Evolutionary conservation across 768 basidiomycete species (phyloP), one percentile per base, ranked within the genome.

Genomic region (Rhodotorula taiwanensis): DNA sequence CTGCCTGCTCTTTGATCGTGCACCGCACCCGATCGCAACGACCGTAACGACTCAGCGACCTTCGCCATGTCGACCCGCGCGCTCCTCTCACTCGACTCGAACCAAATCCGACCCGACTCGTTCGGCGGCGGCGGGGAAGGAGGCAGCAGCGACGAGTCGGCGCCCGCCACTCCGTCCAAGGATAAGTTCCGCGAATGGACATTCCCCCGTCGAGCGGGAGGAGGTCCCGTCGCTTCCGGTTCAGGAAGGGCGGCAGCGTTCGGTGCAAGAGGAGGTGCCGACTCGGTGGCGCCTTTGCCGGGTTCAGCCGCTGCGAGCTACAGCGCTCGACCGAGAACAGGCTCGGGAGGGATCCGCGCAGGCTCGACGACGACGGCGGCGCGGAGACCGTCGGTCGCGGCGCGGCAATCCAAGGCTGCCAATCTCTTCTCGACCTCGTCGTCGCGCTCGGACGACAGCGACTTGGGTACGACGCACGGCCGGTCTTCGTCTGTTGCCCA

Each of bases 131-230:
- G 27, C 42, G 23, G n/a, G n/a, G n/a, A n/a, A n/a, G n/a, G n/a
- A 39, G 16, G 36, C 36, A 28, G 11, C 39, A 15, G n/a, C 34
- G 57, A 51, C 47, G 49, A 58, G 31, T 50, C 34, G 36, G 2
- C 3, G 16, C 57, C 57, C 16, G 57, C 57, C 5, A 58, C 58
- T 4, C 58, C 58, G 11, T 39, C 34, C 13, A 58, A 58, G 58
- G 58, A 58, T 49, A 58, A 58, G 49, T 43, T 58, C 39, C 49
- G 58, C 49, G 58, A 58, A 41, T 58, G 58, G 58, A 58, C 58
- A 16, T 58, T 58, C 42, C 58, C 58, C 11, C 58, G 58, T n/a
- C 6, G 25, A 16, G 28, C 18, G 14, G 42, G 7, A 10, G 42
- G 14, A 7, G 15, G n/a, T n/a, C n/a, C n/a, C n/a, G n/a, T n/a